Evolutionary conservation across 2,329 filamentous ascomycete species (phyloP).

Genomic region (Fusarium paranaense): DNA sequence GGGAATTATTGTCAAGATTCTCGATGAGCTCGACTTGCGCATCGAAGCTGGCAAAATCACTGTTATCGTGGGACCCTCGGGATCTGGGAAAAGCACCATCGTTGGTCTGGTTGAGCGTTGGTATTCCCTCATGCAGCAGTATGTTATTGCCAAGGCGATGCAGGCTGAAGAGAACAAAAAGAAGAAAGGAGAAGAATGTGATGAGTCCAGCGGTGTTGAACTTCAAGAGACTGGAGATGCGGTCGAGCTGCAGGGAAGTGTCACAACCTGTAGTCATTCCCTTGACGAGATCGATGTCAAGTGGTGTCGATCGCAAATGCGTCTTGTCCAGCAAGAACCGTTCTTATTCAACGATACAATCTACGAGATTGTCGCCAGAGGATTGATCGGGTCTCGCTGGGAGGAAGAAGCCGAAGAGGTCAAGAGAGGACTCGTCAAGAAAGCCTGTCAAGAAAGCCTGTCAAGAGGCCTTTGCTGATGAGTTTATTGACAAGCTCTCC

Average conservation of each 20-base stretch:
- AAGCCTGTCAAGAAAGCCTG: slow-evolving; percentile 76
- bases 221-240: slow-evolving; percentile 54
- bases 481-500: slow-evolving; percentile 74
- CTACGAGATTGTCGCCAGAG: slow-evolving; percentile 70
- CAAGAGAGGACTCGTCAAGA: slow-evolving; percentile 69
- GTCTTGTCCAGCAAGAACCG: slow-evolving; percentile 75
- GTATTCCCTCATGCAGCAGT: slow-evolving; percentile 71
- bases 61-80: slow-evolving; percentile 80
- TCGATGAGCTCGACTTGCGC: slow-evolving; percentile 68
- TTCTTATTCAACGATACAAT: slow-evolving; percentile 76
- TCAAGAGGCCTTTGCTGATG: slow-evolving; percentile 74
- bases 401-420: slow-evolving; percentile 63
- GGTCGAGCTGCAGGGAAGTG: slow-evolving; percentile 58
- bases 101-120: slow-evolving; percentile 78
- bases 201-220: slow-evolving; percentile 45
- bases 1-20: slow-evolving; percentile 59
- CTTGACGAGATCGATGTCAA: slow-evolving; percentile 71
- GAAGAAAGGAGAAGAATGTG: slow-evolving; percentile 46
- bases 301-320: slow-evolving; percentile 72
- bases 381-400: slow-evolving; percentile 65
- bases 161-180: slow-evolving; percentile 57
- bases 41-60: slow-evolving; percentile 75
- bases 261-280: slow-evolving; percentile 64
- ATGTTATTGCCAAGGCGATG: slow-evolving; percentile 62
- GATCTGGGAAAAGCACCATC: slow-evolving; percentile 80